A percentile compares a stretch with the other conserved stretches of the same genome.
phyloP scores from a whole-genome alignment of 139 green algal genomes.

The Micromonas pusilla region DNA sequence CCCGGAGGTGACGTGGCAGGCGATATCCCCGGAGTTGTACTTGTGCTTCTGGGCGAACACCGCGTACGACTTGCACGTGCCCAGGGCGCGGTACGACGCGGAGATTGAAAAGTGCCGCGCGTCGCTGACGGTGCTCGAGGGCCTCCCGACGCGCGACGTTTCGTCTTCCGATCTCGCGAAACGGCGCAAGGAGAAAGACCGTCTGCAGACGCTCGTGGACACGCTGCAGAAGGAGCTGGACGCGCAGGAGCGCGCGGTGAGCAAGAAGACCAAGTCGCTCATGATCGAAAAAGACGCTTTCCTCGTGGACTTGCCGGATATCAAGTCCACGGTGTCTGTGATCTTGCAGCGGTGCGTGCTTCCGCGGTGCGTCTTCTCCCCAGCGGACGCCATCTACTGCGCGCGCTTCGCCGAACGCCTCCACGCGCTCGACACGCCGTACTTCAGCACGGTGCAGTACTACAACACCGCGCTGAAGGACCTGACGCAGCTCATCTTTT shows the following conservation, averaged over 20 bases:
- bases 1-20: constrained; percentile 33
- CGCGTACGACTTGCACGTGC: constrained; percentile 59
- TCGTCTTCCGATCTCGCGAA: constrained; percentile 11
- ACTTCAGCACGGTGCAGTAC: constrained; percentile 49
- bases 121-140: background rate
- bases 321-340: background rate
- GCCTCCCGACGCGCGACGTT: background rate
- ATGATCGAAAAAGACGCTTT: constrained; percentile 24
- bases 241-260: constrained; percentile 26
- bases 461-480: constrained; percentile 30
- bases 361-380: constrained; percentile 19
- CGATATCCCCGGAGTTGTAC: constrained; percentile 57
- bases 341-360: constrained; percentile 33
- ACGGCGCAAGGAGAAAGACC: constrained; percentile 40
- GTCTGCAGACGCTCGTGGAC: constrained; percentile 27
- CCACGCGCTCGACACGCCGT: constrained; percentile 40
- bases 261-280: constrained; percentile 15
- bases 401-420: constrained; percentile 47
- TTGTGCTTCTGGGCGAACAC: constrained; percentile 63
- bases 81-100: constrained; percentile 26
- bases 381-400: constrained; percentile 56
- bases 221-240: constrained; percentile 30
- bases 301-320: background rate
- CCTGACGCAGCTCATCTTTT: constrained; percentile 34
- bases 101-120: constrained; percentile 22